A percentile compares a stretch with the other conserved stretches of the same genome.
These are phyloP conservation scores for Filosporella fistucella DNA, from an alignment of 495 filamentous ascomycete species.

Conservation along the genomic window DNA sequence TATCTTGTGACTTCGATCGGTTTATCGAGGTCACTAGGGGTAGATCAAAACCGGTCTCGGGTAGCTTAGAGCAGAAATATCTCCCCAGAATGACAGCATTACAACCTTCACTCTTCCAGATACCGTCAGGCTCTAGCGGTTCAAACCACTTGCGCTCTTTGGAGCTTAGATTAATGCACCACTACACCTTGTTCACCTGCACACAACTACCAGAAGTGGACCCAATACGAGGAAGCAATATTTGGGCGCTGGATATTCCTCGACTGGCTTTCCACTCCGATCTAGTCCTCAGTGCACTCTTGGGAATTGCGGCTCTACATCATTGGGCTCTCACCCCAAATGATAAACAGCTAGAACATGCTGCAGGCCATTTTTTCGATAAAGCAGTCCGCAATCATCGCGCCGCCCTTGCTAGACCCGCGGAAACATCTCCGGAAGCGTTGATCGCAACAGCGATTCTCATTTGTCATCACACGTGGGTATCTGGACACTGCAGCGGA, in stretches of 20 bases:
- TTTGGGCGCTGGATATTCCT: slow-evolving; percentile 14
- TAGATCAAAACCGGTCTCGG: neutral
- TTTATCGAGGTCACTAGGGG: no score
- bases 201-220: neutral
- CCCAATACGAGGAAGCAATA: neutral
- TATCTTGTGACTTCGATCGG: slow-evolving; percentile 9
- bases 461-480: slow-evolving; percentile 15
- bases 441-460: slow-evolving; percentile 13
- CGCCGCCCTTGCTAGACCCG: neutral
- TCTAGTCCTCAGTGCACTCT: slow-evolving; percentile 9
- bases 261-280: slow-evolving; percentile 8
- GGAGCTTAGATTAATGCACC: slow-evolving; percentile 18
- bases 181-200: slow-evolving; percentile 14
- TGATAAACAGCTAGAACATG: neutral
- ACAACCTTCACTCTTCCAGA: no score
- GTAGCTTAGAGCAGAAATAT: slow-evolving; percentile 17
- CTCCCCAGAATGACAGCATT: slow-evolving; percentile 25
- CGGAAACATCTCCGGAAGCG: slow-evolving; percentile 2
- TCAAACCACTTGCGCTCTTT: slow-evolving; percentile 2
- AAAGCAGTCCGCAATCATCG: slow-evolving; percentile 8
- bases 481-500: neutral
- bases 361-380: slow-evolving; percentile 13
- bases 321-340: slow-evolving; percentile 9
- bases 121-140: no score
- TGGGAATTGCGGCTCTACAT: slow-evolving; percentile 12